Conservation (phyloP, 1,284 basidiomycete genomes). For the Rhodotorula sp. region DNA sequence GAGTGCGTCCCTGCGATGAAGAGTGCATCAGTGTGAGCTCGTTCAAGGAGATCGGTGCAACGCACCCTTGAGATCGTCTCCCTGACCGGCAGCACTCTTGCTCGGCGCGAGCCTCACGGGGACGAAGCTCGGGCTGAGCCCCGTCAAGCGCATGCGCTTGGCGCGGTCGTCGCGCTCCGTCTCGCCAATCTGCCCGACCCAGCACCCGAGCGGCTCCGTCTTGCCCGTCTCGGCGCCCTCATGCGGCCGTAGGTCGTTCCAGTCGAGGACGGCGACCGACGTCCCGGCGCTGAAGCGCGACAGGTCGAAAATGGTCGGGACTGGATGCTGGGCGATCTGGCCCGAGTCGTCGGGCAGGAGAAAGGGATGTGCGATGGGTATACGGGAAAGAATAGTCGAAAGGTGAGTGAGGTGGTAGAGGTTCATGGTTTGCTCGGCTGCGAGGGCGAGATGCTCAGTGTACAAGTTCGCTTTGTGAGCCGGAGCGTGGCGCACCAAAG, state of each 20-base stretch:
- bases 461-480: no score
- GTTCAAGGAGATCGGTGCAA: no score
- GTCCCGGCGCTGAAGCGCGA: conserved; percentile 25
- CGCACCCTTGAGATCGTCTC: conserved; percentile 34
- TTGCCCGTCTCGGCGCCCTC: conserved; percentile 9
- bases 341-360: conserved; percentile 17
- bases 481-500: conserved; percentile 20
- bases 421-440: conserved; percentile 40
- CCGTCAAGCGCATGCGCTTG: conserved; percentile 24
- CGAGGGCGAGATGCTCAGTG: background rate
- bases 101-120: conserved; percentile 24
- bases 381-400: conserved; percentile 21
- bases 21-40: background rate
- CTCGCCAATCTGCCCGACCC: conserved; percentile 20
- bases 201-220: conserved; percentile 37
- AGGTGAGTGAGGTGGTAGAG: conserved; percentile 40
- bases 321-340: conserved; percentile 10
- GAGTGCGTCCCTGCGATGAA: conserved; percentile 18
- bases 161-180: conserved; percentile 17
- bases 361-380: conserved; percentile 34
- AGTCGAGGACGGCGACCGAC: conserved; percentile 31
- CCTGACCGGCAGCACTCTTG: conserved; percentile 7
- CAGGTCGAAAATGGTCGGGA: conserved; percentile 36
- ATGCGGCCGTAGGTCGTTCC: conserved; percentile 36
- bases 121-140: conserved; percentile 31